A percentile compares a stretch with the other conserved stretches of the same genome.
phyloP scores from a whole-genome alignment of 129 eudicot genomes.

The Tagetes patula region DNA sequence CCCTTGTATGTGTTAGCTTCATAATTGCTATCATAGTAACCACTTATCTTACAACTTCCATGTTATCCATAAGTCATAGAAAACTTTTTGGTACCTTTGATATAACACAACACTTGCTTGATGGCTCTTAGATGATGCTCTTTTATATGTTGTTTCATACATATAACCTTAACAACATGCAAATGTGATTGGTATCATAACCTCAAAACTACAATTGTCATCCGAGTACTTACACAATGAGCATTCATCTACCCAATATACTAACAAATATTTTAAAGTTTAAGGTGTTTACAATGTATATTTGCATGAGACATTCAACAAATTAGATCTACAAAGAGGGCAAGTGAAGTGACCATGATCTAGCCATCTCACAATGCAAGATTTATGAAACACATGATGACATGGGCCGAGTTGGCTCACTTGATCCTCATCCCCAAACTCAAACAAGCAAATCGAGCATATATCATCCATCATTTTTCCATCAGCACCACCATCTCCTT shows the following conservation, averaged over 20 bases:
- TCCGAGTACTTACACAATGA: conserved; percentile 23
- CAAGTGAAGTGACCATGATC: conserved; percentile 57
- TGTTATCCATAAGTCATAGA: too few species aligned
- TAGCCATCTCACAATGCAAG: conserved; percentile 54
- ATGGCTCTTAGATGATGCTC: too few species aligned
- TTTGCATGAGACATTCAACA: conserved; percentile 32
- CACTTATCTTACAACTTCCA: too few species aligned
- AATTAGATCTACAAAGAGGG: conserved; percentile 57
- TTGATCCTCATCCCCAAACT: conserved; percentile 42
- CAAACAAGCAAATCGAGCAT: conserved; percentile 58
- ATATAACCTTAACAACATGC: not conserved
- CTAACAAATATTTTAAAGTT: not conserved
- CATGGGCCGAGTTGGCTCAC: conserved; percentile 53
- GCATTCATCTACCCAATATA: not conserved
- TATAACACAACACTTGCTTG: too few species aligned
- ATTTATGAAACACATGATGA: conserved; percentile 53
- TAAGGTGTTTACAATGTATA: not conserved
- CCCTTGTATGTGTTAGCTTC: too few species aligned
- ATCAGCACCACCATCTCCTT: not conserved
- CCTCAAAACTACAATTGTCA: conserved; percentile 12
- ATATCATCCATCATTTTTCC: conserved; percentile 30
- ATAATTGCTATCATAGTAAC: too few species aligned
- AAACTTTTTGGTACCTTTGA: too few species aligned
- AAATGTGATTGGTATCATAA: not conserved
- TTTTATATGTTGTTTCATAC: not conserved